Conservation (phyloP, 192 early-diverging fungal species). For the Backusella australiensis region DNA sequence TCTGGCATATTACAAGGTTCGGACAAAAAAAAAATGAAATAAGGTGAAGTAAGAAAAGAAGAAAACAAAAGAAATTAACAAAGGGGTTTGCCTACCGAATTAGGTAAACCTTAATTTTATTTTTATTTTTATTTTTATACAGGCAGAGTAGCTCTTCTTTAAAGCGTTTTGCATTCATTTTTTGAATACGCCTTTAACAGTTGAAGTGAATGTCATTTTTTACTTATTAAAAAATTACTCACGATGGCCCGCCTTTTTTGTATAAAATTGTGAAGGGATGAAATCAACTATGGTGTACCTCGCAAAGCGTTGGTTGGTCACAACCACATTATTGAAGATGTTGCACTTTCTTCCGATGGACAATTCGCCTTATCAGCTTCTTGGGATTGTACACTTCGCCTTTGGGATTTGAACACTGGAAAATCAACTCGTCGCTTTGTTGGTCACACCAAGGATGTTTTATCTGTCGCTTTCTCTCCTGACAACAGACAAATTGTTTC, state of each 20-base stretch:
- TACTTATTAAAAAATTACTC: background rate
- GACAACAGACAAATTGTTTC: constrained; percentile 99
- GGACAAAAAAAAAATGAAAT: background rate
- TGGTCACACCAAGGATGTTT: constrained; percentile 94
- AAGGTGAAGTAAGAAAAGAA: background rate
- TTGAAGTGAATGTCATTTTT: constrained; percentile 21
- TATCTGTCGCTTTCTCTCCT: constrained; percentile 98
- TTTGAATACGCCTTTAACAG: background rate
- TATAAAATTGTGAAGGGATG: constrained; percentile 57
- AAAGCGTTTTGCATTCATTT: background rate
- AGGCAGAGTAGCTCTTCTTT: background rate
- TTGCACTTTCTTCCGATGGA: constrained; percentile 97
- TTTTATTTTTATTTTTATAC: background rate
- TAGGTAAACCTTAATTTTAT: constrained; percentile 1
- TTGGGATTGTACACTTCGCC: constrained; percentile 98
- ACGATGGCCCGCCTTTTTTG: constrained; percentile 12
- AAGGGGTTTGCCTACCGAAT: background rate
- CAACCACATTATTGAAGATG: constrained; percentile 98
- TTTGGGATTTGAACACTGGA: constrained; percentile 97
- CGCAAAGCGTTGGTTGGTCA: constrained; percentile 89
- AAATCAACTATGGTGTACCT: constrained; percentile 87
- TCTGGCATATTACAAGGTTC: constrained; percentile 81
- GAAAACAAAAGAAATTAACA: background rate
- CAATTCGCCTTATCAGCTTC: constrained; percentile 96
- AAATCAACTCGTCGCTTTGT: constrained; percentile 92